Percentiles rank a stretch among this genome's conserved stretches.
phyloP scores from a whole-genome alignment of 2,329 filamentous ascomycete species.

The Incumbomyces lentus region DNA sequence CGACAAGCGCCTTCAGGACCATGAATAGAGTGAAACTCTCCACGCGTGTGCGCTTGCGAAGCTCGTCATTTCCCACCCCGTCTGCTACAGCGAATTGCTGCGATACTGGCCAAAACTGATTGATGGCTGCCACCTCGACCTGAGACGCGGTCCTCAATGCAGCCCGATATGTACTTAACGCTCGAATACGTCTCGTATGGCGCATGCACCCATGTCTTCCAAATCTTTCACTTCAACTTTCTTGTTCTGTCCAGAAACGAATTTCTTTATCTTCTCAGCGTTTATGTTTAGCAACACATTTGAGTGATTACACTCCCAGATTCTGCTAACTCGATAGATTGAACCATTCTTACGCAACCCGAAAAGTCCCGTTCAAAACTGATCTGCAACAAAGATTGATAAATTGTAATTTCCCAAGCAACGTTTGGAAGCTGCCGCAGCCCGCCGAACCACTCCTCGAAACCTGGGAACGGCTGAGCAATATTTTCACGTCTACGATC shows the following conservation, averaged over 20 bases:
- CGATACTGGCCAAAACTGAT: background rate
- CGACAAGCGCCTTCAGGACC: conserved; percentile 2
- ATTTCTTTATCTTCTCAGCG: conserved; percentile 1
- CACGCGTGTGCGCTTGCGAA: conserved; percentile 3
- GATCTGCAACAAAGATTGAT: no score
- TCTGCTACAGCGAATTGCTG: background rate
- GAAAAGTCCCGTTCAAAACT: no score
- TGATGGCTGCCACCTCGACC: no score
- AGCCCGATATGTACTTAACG: background rate
- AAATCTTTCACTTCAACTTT: background rate
- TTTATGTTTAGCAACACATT: background rate
- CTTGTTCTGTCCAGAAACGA: background rate
- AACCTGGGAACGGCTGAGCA: no score
- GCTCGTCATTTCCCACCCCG: conserved; percentile 1
- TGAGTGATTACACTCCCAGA: no score
- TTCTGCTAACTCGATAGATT: conserved; percentile 1
- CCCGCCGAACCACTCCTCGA: no score
- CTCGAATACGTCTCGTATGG: background rate
- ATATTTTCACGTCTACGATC: no score
- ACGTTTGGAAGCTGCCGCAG: no score
- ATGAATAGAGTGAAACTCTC: background rate
- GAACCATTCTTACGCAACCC: background rate
- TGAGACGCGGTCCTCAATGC: background rate
- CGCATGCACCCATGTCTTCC: background rate
- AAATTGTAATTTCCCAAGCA: no score